Base-by-base conservation (phyloP, 2,329 filamentous ascomycete species). In the Coleophoma eucalyptorum region DNA sequence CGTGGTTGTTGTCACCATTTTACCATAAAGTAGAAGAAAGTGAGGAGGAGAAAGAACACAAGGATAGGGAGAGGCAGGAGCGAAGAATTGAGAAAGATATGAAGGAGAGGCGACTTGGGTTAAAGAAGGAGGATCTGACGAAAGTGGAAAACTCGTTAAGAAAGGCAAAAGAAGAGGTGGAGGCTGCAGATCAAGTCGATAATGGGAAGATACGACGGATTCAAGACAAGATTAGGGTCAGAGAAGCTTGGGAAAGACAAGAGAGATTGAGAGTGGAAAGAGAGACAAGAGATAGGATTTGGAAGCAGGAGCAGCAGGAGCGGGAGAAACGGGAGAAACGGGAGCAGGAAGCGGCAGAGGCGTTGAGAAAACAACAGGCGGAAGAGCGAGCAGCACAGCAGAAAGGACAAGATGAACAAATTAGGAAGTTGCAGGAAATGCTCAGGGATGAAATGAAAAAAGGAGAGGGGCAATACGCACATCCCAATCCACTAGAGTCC, bases 31-130 rank as follows among this genome's bases (percentile, higher is more conserved):
- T 26, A 40, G 55, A 58, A 46, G 62, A 66, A 2, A 66, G 12
- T 1, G 65, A 68, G n/a, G 63, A 67, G 16, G 62, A 65, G 42
- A 70, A 65, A 48, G 61, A 49, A 50, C 55, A 48, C 3, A 69
- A 68, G 49, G 64, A 64, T 34, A 64, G 58, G 26, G 52, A 54
- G 20, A 63, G 58, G 31, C 61, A 65, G 52, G 61, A 67, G 57
- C 63, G 66, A 43, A 60, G 52, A 42, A 57, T 65, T 42, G 59
- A 62, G 50, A 68, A 61, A 50, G 58, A 65, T 48, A 57, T 67
- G 51, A 70, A 69, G 53, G 63, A 67, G 56, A 53, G 59, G 34
- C 50, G 53, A 45, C 33, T 69, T 31, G 50, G 48, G 16, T 15
- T 26, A 26, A 58, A 58, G 48, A 50, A 55, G 32, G 26, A 45